Evolutionary conservation across 2,329 filamentous ascomycete genomes (phyloP).

Genomic region (Geosmithia flava): DNA sequence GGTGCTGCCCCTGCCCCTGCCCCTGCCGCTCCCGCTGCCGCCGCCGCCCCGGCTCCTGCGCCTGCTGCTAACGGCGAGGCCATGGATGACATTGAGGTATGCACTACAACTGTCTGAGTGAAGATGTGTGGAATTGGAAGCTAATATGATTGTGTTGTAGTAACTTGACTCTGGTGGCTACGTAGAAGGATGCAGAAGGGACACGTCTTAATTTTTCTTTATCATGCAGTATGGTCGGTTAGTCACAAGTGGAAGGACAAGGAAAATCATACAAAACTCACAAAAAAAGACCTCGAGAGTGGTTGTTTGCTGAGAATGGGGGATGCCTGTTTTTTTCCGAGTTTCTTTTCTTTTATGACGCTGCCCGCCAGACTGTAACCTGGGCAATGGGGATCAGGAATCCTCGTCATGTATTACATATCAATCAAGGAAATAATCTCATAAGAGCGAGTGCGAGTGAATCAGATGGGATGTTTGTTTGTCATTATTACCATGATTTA

Average conservation of each 20-base stretch:
- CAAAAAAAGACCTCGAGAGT: not conserved
- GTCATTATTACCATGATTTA: too few species aligned
- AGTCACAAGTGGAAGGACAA: not conserved
- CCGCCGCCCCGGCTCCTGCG: slow-evolving; percentile 24
- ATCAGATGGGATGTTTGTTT: not conserved
- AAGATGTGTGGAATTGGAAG: too few species aligned
- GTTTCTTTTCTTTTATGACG: not conserved
- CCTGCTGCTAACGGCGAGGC: slow-evolving; percentile 31
- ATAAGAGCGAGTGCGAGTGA: not conserved
- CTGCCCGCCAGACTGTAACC: not conserved
- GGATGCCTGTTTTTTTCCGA: not conserved
- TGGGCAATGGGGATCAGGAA: not conserved
- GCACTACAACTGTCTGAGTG: slow-evolving; percentile 4
- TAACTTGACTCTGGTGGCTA: too few species aligned
- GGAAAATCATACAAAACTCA: not conserved
- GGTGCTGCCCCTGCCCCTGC: slow-evolving; percentile 33
- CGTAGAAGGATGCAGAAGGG: not conserved
- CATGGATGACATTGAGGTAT: slow-evolving; percentile 53
- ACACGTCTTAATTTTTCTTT: not conserved
- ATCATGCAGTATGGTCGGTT: not conserved
- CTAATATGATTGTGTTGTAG: too few species aligned
- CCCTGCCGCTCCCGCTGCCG: slow-evolving; percentile 29
- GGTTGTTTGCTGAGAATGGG: not conserved
- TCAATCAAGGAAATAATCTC: not conserved
- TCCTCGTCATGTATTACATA: not conserved